These are phyloP conservation scores for Rostrohypoxylon terebratum DNA, from an alignment of 495 filamentous ascomycete species.

Conservation along the genomic window DNA sequence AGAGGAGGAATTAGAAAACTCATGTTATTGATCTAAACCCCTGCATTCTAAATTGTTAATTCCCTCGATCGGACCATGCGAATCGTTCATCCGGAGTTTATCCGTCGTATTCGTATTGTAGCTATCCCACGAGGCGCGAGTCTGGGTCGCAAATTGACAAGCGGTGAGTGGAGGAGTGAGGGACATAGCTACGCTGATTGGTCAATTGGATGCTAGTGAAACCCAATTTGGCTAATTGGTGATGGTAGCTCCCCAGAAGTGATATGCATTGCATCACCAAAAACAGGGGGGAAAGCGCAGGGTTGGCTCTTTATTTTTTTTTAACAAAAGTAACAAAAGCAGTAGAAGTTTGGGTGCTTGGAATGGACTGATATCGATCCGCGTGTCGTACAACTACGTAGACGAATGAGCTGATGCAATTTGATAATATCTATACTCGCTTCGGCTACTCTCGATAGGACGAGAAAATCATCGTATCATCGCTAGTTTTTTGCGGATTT, in stretches of 20 bases:
- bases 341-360: neutral
- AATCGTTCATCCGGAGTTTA: slow-evolving; percentile 18
- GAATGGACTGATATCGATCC: slow-evolving; percentile 31
- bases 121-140: slow-evolving; percentile 17
- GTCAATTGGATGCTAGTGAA: slow-evolving; percentile 39
- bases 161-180: slow-evolving; percentile 41
- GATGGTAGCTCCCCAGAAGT: slow-evolving; percentile 22
- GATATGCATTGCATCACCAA: slow-evolving; percentile 43
- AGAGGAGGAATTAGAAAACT: slow-evolving; percentile 6
- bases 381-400: slow-evolving; percentile 7
- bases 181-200: slow-evolving; percentile 26
- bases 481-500: neutral
- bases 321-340: slow-evolving; percentile 4
- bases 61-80: slow-evolving; percentile 7
- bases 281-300: slow-evolving; percentile 17
- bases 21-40: slow-evolving; percentile 24
- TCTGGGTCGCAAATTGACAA: slow-evolving; percentile 29
- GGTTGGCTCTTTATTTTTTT: neutral
- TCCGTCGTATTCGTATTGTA: slow-evolving; percentile 44
- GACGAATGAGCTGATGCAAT: slow-evolving; percentile 31
- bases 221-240: slow-evolving; percentile 30
- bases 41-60: neutral
- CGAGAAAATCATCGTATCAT: neutral
- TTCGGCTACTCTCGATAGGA: neutral
- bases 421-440: slow-evolving; percentile 1